Conservation (phyloP, 2,329 filamentous ascomycete species). For the Ophiocordyceps camponoti-leonardi region DNA sequence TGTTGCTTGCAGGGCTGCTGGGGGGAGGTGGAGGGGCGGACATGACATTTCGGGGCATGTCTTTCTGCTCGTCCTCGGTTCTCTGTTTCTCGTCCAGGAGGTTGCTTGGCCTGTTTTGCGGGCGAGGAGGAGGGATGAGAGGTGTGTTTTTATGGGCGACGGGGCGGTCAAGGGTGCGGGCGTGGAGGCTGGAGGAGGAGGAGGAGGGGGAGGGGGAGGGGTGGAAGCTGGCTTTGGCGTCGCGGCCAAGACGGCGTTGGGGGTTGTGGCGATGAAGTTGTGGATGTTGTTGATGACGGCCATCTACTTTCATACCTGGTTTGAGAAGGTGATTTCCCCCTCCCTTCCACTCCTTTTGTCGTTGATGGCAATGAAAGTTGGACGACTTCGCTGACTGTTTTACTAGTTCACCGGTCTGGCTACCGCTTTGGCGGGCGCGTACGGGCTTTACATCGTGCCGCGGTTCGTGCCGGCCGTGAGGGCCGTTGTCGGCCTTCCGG, state of each 20-base stretch:
- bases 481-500: conserved; percentile 29
- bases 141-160: conserved; percentile 47
- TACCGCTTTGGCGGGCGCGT: conserved; percentile 28
- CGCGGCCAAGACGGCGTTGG: conserved; percentile 37
- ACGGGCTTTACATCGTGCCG: conserved; percentile 33
- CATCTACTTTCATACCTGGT: conserved; percentile 97
- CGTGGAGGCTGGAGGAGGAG: conserved; percentile 31
- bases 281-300: conserved; percentile 99
- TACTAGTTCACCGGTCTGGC: conserved; percentile 39
- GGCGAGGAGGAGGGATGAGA: conserved; percentile 36
- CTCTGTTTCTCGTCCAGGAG: conserved; percentile 68
- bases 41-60: conserved; percentile 95
- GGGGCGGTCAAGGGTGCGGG: conserved; percentile 45
- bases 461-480: conserved; percentile 29
- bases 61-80: conserved; percentile 76
- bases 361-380: too few relatives aligned
- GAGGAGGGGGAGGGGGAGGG: too few relatives aligned
- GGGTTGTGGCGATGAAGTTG: conserved; percentile 53
- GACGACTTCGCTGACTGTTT: too few relatives aligned
- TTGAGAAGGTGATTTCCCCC: conserved; percentile 52
- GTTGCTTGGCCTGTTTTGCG: conserved; percentile 40
- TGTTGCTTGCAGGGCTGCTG: conserved; percentile 64
- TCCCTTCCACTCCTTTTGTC: too few relatives aligned
- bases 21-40: conserved; percentile 78
- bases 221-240: conserved; percentile 19